These are phyloP conservation scores for Arabidopsis hybrid DNA, from an alignment of 441 rosid species.

Conservation along the genomic window DNA sequence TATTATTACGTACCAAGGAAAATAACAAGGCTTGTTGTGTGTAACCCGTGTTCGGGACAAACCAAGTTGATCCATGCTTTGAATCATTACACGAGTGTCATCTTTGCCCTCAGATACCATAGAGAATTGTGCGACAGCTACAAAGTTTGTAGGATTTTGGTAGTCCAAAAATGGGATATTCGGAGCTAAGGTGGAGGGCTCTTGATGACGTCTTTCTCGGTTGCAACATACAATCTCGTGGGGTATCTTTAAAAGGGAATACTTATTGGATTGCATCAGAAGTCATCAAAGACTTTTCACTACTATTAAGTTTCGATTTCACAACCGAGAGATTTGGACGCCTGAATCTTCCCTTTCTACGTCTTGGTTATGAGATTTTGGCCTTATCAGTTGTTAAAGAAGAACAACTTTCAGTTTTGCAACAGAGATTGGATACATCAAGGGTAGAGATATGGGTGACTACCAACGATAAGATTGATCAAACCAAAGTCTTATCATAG, in stretches of 20 bases:
- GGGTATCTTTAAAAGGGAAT: background rate
- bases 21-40: background rate
- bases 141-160: background rate
- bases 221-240: constrained; percentile 5
- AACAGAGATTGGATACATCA: background rate
- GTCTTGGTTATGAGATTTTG: background rate
- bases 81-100: background rate
- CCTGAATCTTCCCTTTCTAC: background rate
- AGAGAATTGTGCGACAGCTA: background rate
- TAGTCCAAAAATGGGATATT: background rate
- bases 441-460: background rate
- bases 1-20: too few species aligned
- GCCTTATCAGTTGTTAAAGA: background rate
- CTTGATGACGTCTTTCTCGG: constrained; percentile 5
- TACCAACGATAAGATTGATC: background rate
- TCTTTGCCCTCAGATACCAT: constrained; percentile 1
- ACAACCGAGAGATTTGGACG: constrained; percentile 1
- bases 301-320: background rate
- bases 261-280: background rate
- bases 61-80: background rate
- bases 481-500: background rate
- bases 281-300: background rate
- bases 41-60: background rate
- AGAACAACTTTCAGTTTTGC: background rate
- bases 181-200: background rate